Evolutionary conservation across 2,329 filamentous ascomycete species (phyloP).

Genomic region (Elsinoe batatas): DNA sequence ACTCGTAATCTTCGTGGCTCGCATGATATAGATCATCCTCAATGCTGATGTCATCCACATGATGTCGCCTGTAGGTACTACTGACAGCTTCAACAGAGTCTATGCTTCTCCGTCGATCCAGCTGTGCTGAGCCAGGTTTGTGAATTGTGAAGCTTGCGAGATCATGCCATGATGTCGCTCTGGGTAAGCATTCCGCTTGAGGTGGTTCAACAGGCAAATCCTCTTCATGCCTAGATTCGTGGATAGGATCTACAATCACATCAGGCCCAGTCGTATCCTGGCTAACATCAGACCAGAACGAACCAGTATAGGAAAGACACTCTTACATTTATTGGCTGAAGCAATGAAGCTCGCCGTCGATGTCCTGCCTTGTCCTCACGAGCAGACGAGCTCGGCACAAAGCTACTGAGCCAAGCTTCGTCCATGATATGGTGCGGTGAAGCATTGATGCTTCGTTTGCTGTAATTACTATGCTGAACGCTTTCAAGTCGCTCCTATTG

Average conservation of each 20-base stretch:
- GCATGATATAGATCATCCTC: constrained; percentile 64
- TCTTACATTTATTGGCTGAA: constrained; percentile 45
- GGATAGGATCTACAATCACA: constrained; percentile 46
- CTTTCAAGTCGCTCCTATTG: not conserved
- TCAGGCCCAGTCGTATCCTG: constrained; percentile 48
- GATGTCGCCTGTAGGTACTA: too few species aligned
- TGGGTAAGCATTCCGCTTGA: constrained; percentile 52
- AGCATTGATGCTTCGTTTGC: not conserved
- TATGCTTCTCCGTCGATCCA: constrained; percentile 32
- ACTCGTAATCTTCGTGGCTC: constrained; percentile 79
- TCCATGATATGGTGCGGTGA: constrained; percentile 36
- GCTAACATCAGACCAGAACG: constrained; percentile 31
- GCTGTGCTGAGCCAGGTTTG: constrained; percentile 41
- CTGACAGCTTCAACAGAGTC: constrained; percentile 3
- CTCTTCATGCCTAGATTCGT: constrained; percentile 49
- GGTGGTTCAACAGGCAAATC: constrained; percentile 51
- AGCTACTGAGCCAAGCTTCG: constrained; percentile 69
- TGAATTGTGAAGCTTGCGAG: constrained; percentile 55
- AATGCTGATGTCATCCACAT: not conserved
- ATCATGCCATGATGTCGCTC: constrained; percentile 69
- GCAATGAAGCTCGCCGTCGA: constrained; percentile 57
- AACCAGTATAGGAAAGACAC: constrained; percentile 13
- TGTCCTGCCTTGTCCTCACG: constrained; percentile 45
- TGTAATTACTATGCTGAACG: not conserved
- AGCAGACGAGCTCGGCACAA: constrained; percentile 53